Evolutionary conservation across 1,284 basidiomycete species (phyloP).

Genomic region (Pulchroboletus neoregius): DNA sequence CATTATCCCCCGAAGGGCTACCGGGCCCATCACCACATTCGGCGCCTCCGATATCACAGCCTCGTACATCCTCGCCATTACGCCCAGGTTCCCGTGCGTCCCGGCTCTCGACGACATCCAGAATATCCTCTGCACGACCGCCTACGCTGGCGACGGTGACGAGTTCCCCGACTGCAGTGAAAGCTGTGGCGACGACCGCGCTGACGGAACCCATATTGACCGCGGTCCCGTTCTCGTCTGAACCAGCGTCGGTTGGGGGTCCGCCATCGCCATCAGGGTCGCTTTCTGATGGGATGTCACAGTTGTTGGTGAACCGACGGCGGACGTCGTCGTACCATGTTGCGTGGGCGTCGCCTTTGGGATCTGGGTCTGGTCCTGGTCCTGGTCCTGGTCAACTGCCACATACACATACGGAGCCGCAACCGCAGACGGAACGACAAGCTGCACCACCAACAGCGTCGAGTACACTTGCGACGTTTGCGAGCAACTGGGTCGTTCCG

Average conservation of each 20-base stretch:
- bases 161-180: slow-evolving; percentile 40
- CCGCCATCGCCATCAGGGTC: slow-evolving; percentile 59
- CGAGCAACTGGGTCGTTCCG: slow-evolving; percentile 61
- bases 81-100: slow-evolving; percentile 68
- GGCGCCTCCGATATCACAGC: slow-evolving; percentile 27
- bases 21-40: slow-evolving; percentile 23
- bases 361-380: slow-evolving; percentile 21
- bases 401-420: neutral
- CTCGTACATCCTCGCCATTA: slow-evolving; percentile 48
- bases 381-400: slow-evolving; percentile 4
- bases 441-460: slow-evolving; percentile 23
- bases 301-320: slow-evolving; percentile 43
- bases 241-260: slow-evolving; percentile 36
- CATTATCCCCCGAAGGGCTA: slow-evolving; percentile 34
- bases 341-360: slow-evolving; percentile 45
- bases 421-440: neutral
- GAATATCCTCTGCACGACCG: slow-evolving; percentile 55
- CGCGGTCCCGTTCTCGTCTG: slow-evolving; percentile 40
- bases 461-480: slow-evolving; percentile 58
- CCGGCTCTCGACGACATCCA: slow-evolving; percentile 58
- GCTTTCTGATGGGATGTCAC: slow-evolving; percentile 53
- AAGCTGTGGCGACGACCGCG: slow-evolving; percentile 67
- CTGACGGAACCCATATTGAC: slow-evolving; percentile 50
- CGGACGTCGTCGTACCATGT: slow-evolving; percentile 57
- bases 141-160: slow-evolving; percentile 50